Conservation (phyloP, 352 stramenopile genomes). For the Phytophthora capsici region DNA sequence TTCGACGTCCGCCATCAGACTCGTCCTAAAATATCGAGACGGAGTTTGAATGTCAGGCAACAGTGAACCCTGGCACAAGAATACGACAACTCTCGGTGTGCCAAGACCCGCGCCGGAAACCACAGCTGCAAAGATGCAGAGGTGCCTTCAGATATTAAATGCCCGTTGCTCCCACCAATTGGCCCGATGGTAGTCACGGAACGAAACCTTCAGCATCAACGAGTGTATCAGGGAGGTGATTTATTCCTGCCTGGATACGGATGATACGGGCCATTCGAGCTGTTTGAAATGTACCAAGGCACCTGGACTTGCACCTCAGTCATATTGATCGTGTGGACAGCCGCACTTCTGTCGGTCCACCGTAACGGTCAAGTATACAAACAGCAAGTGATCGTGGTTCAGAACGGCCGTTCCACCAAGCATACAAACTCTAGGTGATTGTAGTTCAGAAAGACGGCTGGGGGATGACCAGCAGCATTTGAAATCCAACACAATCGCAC, state of each 20-base stretch:
- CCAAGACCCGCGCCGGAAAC: background rate
- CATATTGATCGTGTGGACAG: constrained; percentile 2
- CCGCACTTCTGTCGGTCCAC: background rate
- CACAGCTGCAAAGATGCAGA: constrained; percentile 10
- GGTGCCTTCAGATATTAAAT: background rate
- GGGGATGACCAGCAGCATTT: constrained; percentile 5
- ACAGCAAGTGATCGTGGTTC: constrained; percentile 12
- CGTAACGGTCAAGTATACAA: constrained; percentile 20
- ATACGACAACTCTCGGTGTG: background rate
- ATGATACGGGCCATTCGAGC: background rate
- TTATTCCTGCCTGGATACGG: background rate
- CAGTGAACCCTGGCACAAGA: background rate
- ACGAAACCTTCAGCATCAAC: too few relatives aligned
- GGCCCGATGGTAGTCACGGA: too few relatives aligned
- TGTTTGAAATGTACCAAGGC: constrained; percentile 2
- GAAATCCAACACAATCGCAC: constrained; percentile 11
- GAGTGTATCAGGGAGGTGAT: too few relatives aligned
- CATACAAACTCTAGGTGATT: constrained; percentile 21
- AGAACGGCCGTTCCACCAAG: constrained; percentile 7
- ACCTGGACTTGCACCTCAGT: background rate
- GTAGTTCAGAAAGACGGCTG: constrained; percentile 18
- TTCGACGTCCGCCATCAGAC: constrained; percentile 9
- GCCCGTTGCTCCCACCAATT: too few relatives aligned
- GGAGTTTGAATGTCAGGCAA: background rate
- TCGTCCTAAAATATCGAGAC: constrained; percentile 8